These are phyloP conservation scores for Trypanosoma avium DNA, from an alignment of 208 protist species.

Conservation along the genomic window DNA sequence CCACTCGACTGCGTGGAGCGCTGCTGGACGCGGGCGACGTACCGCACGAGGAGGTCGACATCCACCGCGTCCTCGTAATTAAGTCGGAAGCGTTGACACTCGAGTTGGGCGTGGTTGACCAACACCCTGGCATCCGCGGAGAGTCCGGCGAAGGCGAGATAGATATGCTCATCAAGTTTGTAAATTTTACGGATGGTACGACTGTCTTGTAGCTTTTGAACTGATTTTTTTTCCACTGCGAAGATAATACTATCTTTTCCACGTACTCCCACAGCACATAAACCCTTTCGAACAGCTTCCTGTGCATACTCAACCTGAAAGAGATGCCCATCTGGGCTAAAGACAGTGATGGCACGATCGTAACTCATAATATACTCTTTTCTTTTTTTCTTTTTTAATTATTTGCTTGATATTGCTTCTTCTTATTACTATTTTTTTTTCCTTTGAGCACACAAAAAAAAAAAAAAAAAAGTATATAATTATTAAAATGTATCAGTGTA, in stretches of 20 bases:
- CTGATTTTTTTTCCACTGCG: conserved; percentile 98
- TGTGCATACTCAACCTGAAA: conserved; percentile 99
- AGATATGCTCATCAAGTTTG: conserved; percentile 98
- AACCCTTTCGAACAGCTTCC: conserved; percentile 99
- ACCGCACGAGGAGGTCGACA: conserved; percentile 98
- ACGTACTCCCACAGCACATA: conserved; percentile 85
- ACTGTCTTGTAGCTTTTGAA: conserved; percentile 98
- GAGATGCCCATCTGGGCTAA: conserved; percentile 99
- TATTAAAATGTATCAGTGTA: too few relatives aligned
- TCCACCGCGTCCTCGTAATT: conserved; percentile 98
- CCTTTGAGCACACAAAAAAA: not conserved
- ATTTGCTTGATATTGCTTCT: not conserved
- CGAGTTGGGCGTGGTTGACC: conserved; percentile 97
- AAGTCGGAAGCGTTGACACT: conserved; percentile 99
- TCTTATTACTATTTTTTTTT: not conserved
- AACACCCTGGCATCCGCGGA: conserved; percentile 99
- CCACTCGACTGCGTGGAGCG: conserved; percentile 98
- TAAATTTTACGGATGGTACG: conserved; percentile 99
- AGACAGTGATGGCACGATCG: conserved; percentile 99
- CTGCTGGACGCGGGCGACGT: conserved; percentile 98
- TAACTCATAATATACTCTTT: conserved; percentile 90
- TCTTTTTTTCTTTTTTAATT: conserved; percentile 6
- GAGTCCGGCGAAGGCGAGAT: conserved; percentile 97
- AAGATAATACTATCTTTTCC: conserved; percentile 94
- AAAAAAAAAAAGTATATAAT: not conserved